phyloP scores from a whole-genome alignment of 106 monocot genomes.

The Acorus gramineus region DNA sequence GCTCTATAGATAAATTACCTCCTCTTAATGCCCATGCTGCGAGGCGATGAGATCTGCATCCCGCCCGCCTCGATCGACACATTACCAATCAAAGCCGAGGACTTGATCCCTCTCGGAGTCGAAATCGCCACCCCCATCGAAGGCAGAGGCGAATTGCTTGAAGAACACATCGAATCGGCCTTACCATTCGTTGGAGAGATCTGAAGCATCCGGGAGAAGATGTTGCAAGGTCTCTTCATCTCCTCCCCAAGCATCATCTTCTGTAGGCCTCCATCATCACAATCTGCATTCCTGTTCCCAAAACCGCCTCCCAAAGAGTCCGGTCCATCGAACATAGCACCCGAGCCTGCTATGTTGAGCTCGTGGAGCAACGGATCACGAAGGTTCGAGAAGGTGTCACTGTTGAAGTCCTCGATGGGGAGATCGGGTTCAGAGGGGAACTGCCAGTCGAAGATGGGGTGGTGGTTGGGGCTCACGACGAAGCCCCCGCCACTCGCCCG shows the following conservation, averaged over 20 bases:
- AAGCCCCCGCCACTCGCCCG: background rate
- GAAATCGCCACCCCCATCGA: too few species aligned
- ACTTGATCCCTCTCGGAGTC: conserved; percentile 13
- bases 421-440: conserved; percentile 4
- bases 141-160: too few species aligned
- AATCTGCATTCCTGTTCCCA: background rate
- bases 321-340: conserved; percentile 1
- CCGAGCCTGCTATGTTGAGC: background rate
- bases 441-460: conserved; percentile 4
- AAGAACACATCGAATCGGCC: conserved; percentile 4
- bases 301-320: background rate
- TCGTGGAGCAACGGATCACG: conserved; percentile 25
- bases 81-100: conserved; percentile 3
- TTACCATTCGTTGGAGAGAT: conserved; percentile 14
- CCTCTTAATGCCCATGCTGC: conserved; percentile 44
- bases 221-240: conserved; percentile 14
- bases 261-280: background rate
- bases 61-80: conserved; percentile 6
- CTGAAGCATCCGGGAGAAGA: conserved; percentile 29
- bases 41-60: conserved; percentile 41
- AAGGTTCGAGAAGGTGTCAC: conserved; percentile 29
- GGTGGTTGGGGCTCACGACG: background rate
- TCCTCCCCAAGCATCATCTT: conserved; percentile 17
- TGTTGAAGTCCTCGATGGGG: background rate
- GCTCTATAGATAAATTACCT: conserved; percentile 18